Percentiles rank a stretch among this genome's conserved stretches.
These are phyloP conservation scores for Leccinum solheimii DNA, from an alignment of 1,284 basidiomycete species.

Conservation along the genomic window DNA sequence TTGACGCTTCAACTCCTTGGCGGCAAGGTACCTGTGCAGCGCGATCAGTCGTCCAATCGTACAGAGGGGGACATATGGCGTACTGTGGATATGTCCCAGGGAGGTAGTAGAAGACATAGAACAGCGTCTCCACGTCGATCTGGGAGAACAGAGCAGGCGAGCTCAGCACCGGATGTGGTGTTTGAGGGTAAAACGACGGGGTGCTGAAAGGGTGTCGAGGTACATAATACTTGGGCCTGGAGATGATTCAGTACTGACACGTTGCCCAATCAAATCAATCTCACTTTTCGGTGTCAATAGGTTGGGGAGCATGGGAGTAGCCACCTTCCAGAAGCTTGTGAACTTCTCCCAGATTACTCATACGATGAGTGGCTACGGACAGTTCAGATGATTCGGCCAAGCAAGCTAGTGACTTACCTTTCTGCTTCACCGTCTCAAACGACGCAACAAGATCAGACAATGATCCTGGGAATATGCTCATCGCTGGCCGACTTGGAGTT, in stretches of 20 bases:
- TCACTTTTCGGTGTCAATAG: slow-evolving; percentile 93
- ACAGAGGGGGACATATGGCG: slow-evolving; percentile 30
- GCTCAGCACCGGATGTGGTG: slow-evolving; percentile 79
- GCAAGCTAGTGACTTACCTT: slow-evolving; percentile 56
- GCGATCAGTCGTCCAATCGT: slow-evolving; percentile 7
- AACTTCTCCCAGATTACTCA: slow-evolving; percentile 85
- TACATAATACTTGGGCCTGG: slow-evolving; percentile 93
- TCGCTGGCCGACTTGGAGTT: slow-evolving; percentile 34
- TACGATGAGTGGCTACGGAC: slow-evolving; percentile 70
- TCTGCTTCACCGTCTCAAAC: slow-evolving; percentile 95
- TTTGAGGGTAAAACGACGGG: slow-evolving; percentile 94
- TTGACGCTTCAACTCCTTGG: slow-evolving; percentile 95
- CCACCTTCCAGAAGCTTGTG: slow-evolving; percentile 92
- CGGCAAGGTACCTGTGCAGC: slow-evolving; percentile 80
- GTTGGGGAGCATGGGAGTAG: slow-evolving; percentile 86
- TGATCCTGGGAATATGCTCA: slow-evolving; percentile 71
- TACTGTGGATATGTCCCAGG: slow-evolving; percentile 97
- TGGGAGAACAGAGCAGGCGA: slow-evolving; percentile 88
- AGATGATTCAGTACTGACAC: slow-evolving; percentile 14
- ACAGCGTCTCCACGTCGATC: slow-evolving; percentile 95
- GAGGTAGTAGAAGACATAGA: slow-evolving; percentile 99
- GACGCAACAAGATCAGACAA: slow-evolving; percentile 92
- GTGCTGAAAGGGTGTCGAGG: slow-evolving; percentile 92
- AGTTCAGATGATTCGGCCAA: slow-evolving; percentile 1
- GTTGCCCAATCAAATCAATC: slow-evolving; percentile 26